Conservation (phyloP, 345 rosid genomes). For the Psidium guajava region DNA sequence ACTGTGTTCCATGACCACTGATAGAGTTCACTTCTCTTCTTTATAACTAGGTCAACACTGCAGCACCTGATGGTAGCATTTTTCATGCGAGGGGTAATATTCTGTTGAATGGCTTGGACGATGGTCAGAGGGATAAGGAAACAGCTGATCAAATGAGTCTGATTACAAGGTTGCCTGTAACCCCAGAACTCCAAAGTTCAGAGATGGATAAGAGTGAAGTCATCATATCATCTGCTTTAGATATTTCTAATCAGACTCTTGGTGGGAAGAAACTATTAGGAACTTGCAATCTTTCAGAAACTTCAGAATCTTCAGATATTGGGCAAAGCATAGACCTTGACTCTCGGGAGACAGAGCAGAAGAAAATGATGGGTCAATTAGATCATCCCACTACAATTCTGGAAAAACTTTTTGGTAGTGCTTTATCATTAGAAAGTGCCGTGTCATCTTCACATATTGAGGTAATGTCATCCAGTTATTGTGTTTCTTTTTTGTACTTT, state of each 20-base stretch:
- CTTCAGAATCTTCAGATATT: conserved; percentile 19
- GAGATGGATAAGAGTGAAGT: conserved; percentile 15
- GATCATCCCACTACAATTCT: conserved; percentile 51
- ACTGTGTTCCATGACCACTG: background rate
- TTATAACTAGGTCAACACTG: conserved; percentile 35
- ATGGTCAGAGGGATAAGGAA: conserved; percentile 28
- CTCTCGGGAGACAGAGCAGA: conserved; percentile 15
- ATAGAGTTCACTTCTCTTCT: background rate
- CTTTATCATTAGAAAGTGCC: conserved; percentile 32
- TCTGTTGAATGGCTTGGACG: conserved; percentile 19
- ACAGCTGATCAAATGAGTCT: conserved; percentile 15
- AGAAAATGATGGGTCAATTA: conserved; percentile 26
- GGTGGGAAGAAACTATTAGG: conserved; percentile 13
- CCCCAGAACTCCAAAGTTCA: conserved; percentile 15
- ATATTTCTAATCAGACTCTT: conserved; percentile 18
- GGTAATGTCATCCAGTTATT: background rate
- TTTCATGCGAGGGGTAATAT: conserved; percentile 25
- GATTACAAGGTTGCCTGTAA: conserved; percentile 27
- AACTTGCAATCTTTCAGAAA: conserved; percentile 29
- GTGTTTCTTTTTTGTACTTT: background rate
- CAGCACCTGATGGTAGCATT: conserved; percentile 36
- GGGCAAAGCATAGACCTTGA: conserved; percentile 29
- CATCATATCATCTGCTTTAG: conserved; percentile 26
- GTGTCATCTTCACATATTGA: conserved; percentile 13
- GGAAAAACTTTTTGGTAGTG: conserved; percentile 64